Evolutionary conservation across 805 yeast genomes (phyloP).

Genomic region (Millerago galiae): DNA sequence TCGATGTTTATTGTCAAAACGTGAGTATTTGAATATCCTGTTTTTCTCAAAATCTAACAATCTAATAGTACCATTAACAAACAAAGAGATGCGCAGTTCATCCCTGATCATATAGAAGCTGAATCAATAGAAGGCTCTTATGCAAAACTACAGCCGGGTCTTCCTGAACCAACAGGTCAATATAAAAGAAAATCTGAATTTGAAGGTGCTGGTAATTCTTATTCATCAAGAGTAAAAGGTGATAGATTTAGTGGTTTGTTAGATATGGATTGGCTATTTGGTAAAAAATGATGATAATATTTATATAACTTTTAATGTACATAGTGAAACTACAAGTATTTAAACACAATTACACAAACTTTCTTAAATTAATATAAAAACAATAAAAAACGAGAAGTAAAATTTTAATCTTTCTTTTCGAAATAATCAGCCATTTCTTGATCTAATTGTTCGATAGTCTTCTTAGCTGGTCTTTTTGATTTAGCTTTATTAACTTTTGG

Average conservation of each 20-base stretch:
- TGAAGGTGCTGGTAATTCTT: constrained; percentile 63
- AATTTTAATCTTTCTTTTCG: constrained; percentile 35
- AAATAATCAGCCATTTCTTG: constrained; percentile 98
- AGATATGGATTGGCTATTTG: constrained; percentile 19
- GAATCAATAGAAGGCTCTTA: constrained; percentile 13
- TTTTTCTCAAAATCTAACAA: neutral
- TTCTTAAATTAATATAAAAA: neutral
- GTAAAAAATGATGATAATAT: constrained; percentile 6
- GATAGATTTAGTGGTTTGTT: constrained; percentile 34
- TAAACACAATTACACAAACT: neutral
- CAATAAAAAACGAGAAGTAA: neutral
- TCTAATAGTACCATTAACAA: constrained; percentile 24
- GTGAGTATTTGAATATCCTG: constrained; percentile 12
- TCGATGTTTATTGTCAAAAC: constrained; percentile 23
- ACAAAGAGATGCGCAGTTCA: constrained; percentile 30
- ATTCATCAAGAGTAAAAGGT: constrained; percentile 50
- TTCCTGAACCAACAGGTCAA: constrained; percentile 36
- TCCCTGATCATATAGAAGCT: constrained; percentile 25
- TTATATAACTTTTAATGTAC: neutral
- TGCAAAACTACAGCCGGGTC: constrained; percentile 47
- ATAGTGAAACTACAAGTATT: neutral
- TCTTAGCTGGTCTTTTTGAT: constrained; percentile 43
- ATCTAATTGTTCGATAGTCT: constrained; percentile 89
- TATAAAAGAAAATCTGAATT: constrained; percentile 51
- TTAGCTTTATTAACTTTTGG: constrained; percentile 17